phyloP scores from a whole-genome alignment of 1,284 basidiomycete genomes.

The Porodaedalea pini region DNA sequence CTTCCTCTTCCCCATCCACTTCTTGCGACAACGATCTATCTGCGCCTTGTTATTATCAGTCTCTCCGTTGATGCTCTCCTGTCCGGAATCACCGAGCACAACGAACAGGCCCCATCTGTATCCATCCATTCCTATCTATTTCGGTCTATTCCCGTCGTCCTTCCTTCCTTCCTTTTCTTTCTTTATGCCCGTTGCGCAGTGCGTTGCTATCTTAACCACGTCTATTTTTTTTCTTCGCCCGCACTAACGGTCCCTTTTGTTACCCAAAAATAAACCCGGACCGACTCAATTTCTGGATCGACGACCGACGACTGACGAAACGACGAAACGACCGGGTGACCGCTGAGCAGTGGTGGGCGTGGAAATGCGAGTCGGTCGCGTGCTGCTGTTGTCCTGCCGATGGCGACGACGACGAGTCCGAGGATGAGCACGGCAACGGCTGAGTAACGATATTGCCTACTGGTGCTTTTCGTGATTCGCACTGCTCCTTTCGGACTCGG shows the following conservation, averaged over 20 bases:
- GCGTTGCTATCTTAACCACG: neutral
- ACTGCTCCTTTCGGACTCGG: too few relatives aligned
- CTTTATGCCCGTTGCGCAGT: too few relatives aligned
- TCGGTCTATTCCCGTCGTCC: neutral
- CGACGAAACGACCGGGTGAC: neutral
- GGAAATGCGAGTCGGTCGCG: constrained; percentile 16
- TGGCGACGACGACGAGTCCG: constrained; percentile 11
- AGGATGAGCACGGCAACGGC: constrained; percentile 2
- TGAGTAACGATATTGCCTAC: too few relatives aligned
- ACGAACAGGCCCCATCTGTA: neutral
- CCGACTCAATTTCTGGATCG: neutral
- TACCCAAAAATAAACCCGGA: neutral
- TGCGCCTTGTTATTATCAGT: neutral
- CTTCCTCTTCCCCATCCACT: neutral
- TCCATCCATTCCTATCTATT: too few relatives aligned
- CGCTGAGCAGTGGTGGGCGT: constrained; percentile 18
- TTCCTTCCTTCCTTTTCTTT: neutral
- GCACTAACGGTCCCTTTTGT: neutral
- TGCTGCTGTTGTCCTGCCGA: constrained; percentile 18
- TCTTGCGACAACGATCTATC: neutral
- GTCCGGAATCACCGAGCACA: neutral
- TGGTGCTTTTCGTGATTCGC: too few relatives aligned
- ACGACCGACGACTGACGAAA: neutral
- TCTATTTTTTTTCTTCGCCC: neutral
- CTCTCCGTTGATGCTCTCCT: neutral